Conservation (phyloP, 2,329 filamentous ascomycete species). For the Parastagonospora nodorum region DNA sequence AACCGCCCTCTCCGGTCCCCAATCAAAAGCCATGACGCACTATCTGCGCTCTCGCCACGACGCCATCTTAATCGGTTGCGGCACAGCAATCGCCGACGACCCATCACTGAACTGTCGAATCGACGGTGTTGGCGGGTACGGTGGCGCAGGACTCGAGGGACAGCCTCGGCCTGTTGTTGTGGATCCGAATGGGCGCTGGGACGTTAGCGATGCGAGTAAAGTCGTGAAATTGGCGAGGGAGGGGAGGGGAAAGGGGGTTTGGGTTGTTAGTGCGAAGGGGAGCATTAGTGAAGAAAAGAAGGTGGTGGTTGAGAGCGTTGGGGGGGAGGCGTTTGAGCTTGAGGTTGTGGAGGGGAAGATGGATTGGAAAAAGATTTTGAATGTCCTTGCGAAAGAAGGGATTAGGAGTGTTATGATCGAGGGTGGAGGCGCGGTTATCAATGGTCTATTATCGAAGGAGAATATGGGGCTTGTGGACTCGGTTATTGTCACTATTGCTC, state of each 20-base stretch:
- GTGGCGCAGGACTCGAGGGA: conserved; percentile 54
- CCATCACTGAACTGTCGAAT: conserved; percentile 84
- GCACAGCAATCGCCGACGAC: conserved; percentile 83
- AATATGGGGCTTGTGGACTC: conserved; percentile 70
- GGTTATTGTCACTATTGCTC: conserved; percentile 87
- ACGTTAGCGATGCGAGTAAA: conserved; percentile 63
- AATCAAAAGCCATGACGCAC: conserved; percentile 92
- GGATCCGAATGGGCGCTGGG: conserved; percentile 79
- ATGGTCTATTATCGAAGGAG: conserved; percentile 70
- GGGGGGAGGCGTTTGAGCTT: conserved; percentile 28
- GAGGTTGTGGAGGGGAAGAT: conserved; percentile 3
- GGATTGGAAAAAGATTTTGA: conserved; percentile 68
- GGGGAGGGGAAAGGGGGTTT: conserved; percentile 74
- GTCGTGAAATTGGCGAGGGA: conserved; percentile 68
- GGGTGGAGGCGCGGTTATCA: conserved; percentile 82
- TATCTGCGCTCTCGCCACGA: conserved; percentile 81
- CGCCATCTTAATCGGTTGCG: conserved; percentile 83
- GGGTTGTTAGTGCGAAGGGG: conserved; percentile 58
- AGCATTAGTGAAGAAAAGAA: conserved; percentile 23
- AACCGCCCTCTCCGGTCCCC: conserved; percentile 79
- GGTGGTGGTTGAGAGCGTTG: conserved; percentile 39
- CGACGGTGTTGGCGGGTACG: conserved; percentile 62
- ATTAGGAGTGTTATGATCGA: conserved; percentile 88
- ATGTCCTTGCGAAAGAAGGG: conserved; percentile 61
- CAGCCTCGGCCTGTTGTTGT: conserved; percentile 84